Evolutionary conservation across 2,329 filamentous ascomycete genomes (phyloP).

Genomic region (Paraphoma sp.): DNA sequence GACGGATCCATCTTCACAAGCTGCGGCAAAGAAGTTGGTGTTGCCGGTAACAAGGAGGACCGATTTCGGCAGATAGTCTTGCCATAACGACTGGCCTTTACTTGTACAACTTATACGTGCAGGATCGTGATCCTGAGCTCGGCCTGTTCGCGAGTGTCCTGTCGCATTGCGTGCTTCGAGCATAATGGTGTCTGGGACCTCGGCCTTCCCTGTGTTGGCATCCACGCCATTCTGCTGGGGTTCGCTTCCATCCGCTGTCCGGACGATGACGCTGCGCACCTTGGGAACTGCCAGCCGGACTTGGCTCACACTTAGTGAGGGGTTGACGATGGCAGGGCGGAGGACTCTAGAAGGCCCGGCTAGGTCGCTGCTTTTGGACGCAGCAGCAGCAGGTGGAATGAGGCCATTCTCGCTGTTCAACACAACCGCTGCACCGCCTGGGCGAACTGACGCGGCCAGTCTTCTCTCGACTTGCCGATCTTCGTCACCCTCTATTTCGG

Average conservation of each 20-base stretch:
- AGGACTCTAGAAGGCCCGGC: conserved; percentile 77
- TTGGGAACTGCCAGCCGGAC: conserved; percentile 87
- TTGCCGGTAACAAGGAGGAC: conserved; percentile 92
- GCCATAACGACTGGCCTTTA: conserved; percentile 83
- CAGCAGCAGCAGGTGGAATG: conserved; percentile 72
- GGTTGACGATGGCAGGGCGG: conserved; percentile 84
- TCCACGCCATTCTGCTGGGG: conserved; percentile 54
- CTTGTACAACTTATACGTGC: conserved; percentile 83
- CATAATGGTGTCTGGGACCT: conserved; percentile 70
- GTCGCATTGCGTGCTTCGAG: conserved; percentile 88
- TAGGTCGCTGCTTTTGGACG: conserved; percentile 42
- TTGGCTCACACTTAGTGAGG: conserved; percentile 80
- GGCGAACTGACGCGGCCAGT: conserved; percentile 63
- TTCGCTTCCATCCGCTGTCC: conserved; percentile 74
- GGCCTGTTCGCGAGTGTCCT: conserved; percentile 64
- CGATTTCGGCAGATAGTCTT: conserved; percentile 87
- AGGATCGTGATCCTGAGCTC: conserved; percentile 74
- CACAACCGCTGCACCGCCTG: conserved; percentile 76
- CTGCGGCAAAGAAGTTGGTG: conserved; percentile 87
- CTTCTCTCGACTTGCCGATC: conserved; percentile 68
- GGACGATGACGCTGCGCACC: conserved; percentile 80
- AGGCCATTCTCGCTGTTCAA: conserved; percentile 79
- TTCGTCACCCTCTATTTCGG: conserved; percentile 76
- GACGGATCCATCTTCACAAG: conserved; percentile 89
- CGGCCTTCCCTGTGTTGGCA: conserved; percentile 51